A percentile compares a stretch with the other conserved stretches of the same genome.
phyloP scores from a whole-genome alignment of 805 yeast genomes.

The Clavispora phyllophila region DNA sequence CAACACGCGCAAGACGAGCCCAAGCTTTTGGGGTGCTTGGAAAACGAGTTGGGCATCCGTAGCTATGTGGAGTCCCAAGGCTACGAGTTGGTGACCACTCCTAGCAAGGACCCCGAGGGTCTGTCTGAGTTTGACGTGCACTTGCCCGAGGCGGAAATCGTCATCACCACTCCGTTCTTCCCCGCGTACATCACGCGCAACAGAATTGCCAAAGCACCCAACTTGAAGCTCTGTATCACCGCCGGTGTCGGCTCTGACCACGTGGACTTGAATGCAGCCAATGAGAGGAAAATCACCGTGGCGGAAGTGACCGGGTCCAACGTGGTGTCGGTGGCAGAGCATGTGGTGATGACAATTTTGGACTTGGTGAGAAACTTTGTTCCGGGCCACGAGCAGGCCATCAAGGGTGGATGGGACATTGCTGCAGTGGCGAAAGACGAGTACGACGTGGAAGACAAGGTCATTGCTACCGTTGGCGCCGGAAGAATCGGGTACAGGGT shows the following conservation, averaged over 20 bases:
- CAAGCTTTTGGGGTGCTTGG: constrained; percentile 62
- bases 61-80: constrained; percentile 62
- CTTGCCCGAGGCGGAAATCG: constrained; percentile 66
- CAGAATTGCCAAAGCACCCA: constrained; percentile 64
- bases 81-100: constrained; percentile 60
- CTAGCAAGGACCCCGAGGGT: constrained; percentile 61
- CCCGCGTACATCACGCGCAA: constrained; percentile 71
- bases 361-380: constrained; percentile 70
- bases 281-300: constrained; percentile 59
- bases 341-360: constrained; percentile 69
- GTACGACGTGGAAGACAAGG: constrained; percentile 71
- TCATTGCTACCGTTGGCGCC: constrained; percentile 74
- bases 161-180: constrained; percentile 79
- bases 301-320: constrained; percentile 81
- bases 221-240: constrained; percentile 63
- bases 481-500: constrained; percentile 80
- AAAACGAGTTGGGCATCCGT: constrained; percentile 70
- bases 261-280: constrained; percentile 65
- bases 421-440: constrained; percentile 67
- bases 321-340: constrained; percentile 78
- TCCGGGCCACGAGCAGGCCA: constrained; percentile 69
- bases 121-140: constrained; percentile 56
- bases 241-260: constrained; percentile 89
- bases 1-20: constrained; percentile 56
- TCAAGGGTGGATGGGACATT: constrained; percentile 65